Conservation (phyloP, 2,329 filamentous ascomycete genomes). For the Beauveria rudraprayagi region DNA sequence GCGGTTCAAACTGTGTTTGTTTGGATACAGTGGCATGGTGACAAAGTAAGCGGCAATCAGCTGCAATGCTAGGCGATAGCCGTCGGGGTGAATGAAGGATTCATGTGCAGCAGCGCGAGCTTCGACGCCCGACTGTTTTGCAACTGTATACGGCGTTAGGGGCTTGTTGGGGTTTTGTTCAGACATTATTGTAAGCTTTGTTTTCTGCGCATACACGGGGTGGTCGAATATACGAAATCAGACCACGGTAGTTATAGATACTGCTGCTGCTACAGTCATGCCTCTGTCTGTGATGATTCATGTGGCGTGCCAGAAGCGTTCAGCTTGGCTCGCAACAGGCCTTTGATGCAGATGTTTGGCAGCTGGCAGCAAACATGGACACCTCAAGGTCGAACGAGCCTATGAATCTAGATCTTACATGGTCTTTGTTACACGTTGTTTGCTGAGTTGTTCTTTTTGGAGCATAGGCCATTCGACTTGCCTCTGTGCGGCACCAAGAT, state of each 20-base stretch:
- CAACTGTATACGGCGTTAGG: constrained; percentile 8
- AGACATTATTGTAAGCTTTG: constrained; percentile 9
- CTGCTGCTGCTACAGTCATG: background rate
- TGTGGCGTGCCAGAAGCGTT: too few species aligned
- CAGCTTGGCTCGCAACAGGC: too few species aligned
- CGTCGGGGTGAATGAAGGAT: background rate
- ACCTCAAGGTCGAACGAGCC: too few species aligned
- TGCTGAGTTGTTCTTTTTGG: too few species aligned
- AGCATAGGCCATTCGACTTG: too few species aligned
- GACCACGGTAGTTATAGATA: constrained; percentile 6
- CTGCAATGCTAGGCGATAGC: background rate
- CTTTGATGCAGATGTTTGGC: too few species aligned
- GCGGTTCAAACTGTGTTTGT: background rate
- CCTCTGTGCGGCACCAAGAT: background rate
- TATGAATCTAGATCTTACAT: too few species aligned
- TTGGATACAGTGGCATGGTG: background rate
- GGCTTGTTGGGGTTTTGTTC: constrained; percentile 7
- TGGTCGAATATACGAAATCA: constrained; percentile 9
- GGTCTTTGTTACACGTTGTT: too few species aligned
- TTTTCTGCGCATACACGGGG: constrained; percentile 4
- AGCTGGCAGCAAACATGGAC: too few species aligned
- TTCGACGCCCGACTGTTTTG: background rate
- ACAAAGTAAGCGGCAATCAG: background rate
- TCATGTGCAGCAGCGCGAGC: background rate
- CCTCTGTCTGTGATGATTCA: too few species aligned